Percentiles rank a stretch among this genome's conserved stretches.
Conservation (phyloP, 1,284 basidiomycete species). For the Marasmius sp. region DNA sequence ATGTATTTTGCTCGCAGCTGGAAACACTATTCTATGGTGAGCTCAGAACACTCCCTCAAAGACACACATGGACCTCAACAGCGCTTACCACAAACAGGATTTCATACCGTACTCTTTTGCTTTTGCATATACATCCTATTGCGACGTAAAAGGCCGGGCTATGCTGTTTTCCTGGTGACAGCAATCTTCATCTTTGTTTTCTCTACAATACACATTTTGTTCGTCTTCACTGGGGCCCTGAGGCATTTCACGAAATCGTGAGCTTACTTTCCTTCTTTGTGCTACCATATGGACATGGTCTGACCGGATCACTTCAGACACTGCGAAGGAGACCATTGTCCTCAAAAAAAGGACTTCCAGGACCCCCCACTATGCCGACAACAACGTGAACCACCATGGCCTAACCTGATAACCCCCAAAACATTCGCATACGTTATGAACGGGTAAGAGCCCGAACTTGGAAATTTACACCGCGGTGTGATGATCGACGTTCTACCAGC, state of each 20-base stretch:
- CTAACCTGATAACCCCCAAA: background rate
- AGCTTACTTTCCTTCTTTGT: background rate
- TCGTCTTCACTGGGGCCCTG: background rate
- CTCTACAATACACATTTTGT: slow-evolving; percentile 1
- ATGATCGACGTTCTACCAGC: background rate
- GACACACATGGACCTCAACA: background rate
- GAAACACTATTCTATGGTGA: slow-evolving; percentile 11
- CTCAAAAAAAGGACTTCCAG: too few species aligned
- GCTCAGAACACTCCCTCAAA: background rate
- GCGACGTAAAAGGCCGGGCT: slow-evolving; percentile 6
- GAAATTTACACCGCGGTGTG: background rate
- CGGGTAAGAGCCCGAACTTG: slow-evolving; percentile 2
- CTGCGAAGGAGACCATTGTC: too few species aligned
- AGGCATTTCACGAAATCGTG: background rate
- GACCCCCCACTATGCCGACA: background rate
- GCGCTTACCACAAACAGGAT: background rate
- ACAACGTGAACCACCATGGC: background rate
- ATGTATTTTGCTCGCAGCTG: background rate
- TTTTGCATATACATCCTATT: slow-evolving; percentile 7
- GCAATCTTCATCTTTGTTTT: slow-evolving; percentile 6
- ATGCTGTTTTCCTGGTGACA: slow-evolving; percentile 1
- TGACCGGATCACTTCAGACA: too few species aligned
- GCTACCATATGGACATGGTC: too few species aligned
- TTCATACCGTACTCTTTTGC: slow-evolving; percentile 6
- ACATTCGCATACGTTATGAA: slow-evolving; percentile 12